Percentiles rank a stretch among this genome's conserved stretches.
Evolutionary conservation across 2,329 filamentous ascomycete species (phyloP).

Genomic region (Aureobasidium sp.): DNA sequence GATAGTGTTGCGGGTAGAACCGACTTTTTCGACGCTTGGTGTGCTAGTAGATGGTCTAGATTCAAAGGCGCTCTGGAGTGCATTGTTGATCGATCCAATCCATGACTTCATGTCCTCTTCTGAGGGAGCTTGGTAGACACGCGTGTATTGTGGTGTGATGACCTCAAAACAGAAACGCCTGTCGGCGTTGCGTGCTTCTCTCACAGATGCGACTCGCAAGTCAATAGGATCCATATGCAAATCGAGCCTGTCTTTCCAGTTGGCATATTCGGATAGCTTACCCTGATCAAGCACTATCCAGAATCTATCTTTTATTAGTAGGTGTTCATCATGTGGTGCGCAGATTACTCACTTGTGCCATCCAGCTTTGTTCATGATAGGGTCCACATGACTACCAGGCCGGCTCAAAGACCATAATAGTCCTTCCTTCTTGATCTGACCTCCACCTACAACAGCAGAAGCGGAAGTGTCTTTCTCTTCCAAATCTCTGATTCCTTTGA

Average conservation of each 20-base stretch:
- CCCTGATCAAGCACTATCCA: constrained; percentile 98
- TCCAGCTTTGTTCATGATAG: constrained; percentile 88
- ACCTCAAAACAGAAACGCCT: constrained; percentile 96
- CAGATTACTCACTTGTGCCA: constrained; percentile 83
- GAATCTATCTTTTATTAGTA: constrained; percentile 54
- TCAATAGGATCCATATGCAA: constrained; percentile 98
- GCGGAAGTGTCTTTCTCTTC: constrained; percentile 66
- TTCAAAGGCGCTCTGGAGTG: constrained; percentile 90
- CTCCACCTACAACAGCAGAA: constrained; percentile 49
- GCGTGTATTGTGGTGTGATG: constrained; percentile 91
- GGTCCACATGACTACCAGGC: constrained; percentile 89
- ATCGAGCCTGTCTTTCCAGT: constrained; percentile 97
- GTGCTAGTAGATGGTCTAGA: constrained; percentile 46
- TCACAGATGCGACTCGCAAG: constrained; percentile 89
- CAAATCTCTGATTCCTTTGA: constrained; percentile 87
- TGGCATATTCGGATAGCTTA: constrained; percentile 94
- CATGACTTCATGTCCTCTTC: constrained; percentile 97
- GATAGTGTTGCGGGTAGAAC: constrained; percentile 70
- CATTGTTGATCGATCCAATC: constrained; percentile 96
- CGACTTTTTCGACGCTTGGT: constrained; percentile 42
- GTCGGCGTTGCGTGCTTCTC: constrained; percentile 90
- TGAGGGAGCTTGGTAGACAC: constrained; percentile 94
- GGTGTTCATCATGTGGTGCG: constrained; percentile 23
- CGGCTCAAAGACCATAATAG: constrained; percentile 89
- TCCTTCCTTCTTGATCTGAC: constrained; percentile 80